These are phyloP conservation scores for Peronospora belbahrii DNA, from an alignment of 352 stramenopile genomes.

Conservation along the genomic window DNA sequence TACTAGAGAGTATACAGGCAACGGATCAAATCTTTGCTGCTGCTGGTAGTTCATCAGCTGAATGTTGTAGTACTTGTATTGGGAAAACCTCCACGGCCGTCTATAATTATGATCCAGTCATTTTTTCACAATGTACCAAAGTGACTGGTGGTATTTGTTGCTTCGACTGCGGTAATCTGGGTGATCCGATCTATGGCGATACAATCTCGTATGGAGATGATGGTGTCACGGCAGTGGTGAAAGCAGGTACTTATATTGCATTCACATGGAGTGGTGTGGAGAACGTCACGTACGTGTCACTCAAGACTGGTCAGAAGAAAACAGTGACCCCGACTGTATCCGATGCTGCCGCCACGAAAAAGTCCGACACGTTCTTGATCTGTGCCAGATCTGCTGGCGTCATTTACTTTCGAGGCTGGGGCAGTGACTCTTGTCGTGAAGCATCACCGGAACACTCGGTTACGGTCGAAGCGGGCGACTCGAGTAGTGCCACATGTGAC, in stretches of 20 bases:
- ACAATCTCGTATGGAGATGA: slow-evolving; percentile 29
- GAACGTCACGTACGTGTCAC: slow-evolving; percentile 57
- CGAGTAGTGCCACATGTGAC: slow-evolving; percentile 12
- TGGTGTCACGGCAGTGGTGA: slow-evolving; percentile 45
- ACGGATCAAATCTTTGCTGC: too few species aligned
- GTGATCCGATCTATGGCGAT: slow-evolving; percentile 24
- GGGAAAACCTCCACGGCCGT: slow-evolving; percentile 40
- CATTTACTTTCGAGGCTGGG: slow-evolving; percentile 58
- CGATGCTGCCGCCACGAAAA: slow-evolving; percentile 27
- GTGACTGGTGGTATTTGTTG: slow-evolving; percentile 51
- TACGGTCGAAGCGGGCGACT: slow-evolving; percentile 34
- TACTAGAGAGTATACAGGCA: too few species aligned
- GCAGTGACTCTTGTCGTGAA: slow-evolving; percentile 39
- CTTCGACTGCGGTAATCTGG: slow-evolving; percentile 52
- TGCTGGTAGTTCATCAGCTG: slow-evolving; percentile 9
- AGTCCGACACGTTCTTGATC: slow-evolving; percentile 45
- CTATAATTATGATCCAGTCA: slow-evolving; percentile 65
- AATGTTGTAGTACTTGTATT: slow-evolving; percentile 62
- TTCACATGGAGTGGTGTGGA: slow-evolving; percentile 39
- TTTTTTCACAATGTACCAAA: slow-evolving; percentile 45
- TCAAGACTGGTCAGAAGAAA: slow-evolving; percentile 63
- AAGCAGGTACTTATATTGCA: slow-evolving; percentile 39
- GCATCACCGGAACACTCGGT: slow-evolving; percentile 44
- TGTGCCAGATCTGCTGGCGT: slow-evolving; percentile 41
- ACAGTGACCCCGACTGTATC: slow-evolving; percentile 40